Base-by-base conservation (phyloP, 345 rosid species). In the Aurinia saxatilis region DNA sequence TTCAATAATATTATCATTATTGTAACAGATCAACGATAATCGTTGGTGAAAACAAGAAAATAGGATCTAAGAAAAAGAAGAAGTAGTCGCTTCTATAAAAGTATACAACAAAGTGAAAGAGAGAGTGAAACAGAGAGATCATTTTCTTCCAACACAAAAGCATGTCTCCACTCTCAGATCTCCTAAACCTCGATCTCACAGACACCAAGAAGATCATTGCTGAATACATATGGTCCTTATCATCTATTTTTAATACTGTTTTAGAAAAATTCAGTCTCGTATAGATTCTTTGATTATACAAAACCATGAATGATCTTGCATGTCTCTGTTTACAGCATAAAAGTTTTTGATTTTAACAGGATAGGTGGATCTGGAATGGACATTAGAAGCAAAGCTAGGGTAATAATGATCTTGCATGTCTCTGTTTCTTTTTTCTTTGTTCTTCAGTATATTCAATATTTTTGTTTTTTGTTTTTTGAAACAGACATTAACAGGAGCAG, bases 151-250 rank as follows among this genome's bases (percentile, higher is more conserved):
- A 19, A 12, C 15, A 42, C 12, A 14, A 44, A 37, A 19, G 3
- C 0, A 62, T 55, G 68, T 47, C 68, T 62, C 51, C 31, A 30
- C 68, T 70, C 51, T 8, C 68, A 38, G 57, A 75, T 58, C 84
- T 91, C 23, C 79, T 88, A 10, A 85, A 91, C 77, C 57, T 91
- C 74, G 82, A 87, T 39, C 60, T 83, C 57, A 77, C 88, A 8
- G 90, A 91, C 23, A 83, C 75, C 45, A 83, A 92, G 63, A 75
- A 71, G 65, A 79, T 87, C 77, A 87, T 92, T 47, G 96, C 96
- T 12, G 98, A 92, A 65, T 92, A 92, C 78, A 87, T 92, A 56
- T 92, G 96, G 98, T 92, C 75, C 29, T n/a, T n/a, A n/a, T n/a
- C n/a, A n/a, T n/a, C n/a, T n/a, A n/a, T n/a, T n/a, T n/a, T n/a